Evolutionary conservation across 805 yeast genomes (phyloP).

Genomic region (Deakozyma indianensis): DNA sequence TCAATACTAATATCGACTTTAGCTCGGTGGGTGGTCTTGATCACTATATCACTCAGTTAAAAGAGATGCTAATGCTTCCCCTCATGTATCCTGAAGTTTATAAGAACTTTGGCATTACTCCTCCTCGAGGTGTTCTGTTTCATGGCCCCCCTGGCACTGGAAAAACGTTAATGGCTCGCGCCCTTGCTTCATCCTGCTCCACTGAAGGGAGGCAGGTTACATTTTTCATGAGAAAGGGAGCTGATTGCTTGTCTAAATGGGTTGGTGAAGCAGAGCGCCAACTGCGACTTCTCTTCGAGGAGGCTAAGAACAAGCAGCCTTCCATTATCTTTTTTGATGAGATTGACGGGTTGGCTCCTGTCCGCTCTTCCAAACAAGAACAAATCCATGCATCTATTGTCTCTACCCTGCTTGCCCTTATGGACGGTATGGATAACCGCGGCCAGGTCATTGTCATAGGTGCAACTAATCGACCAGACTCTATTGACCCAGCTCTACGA

Average conservation of each 20-base stretch:
- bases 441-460: slow-evolving; percentile 98
- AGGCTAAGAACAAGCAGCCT: slow-evolving; percentile 92
- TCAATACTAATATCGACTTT: slow-evolving; percentile 74
- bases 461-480: slow-evolving; percentile 95
- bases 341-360: slow-evolving; percentile 97
- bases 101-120: slow-evolving; percentile 77
- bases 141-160: slow-evolving; percentile 99
- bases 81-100: slow-evolving; percentile 86
- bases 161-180: slow-evolving; percentile 95
- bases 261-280: slow-evolving; percentile 99
- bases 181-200: slow-evolving; percentile 89
- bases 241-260: slow-evolving; percentile 95
- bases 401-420: slow-evolving; percentile 81
- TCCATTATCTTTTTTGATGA: slow-evolving; percentile 94
- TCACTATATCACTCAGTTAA: slow-evolving; percentile 77
- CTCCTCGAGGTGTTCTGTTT: slow-evolving; percentile 93
- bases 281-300: slow-evolving; percentile 78
- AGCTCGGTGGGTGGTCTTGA: slow-evolving; percentile 84
- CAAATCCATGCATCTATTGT: slow-evolving; percentile 97
- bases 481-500: slow-evolving; percentile 94
- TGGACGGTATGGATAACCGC: slow-evolving; percentile 99
- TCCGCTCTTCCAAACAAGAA: slow-evolving; percentile 91
- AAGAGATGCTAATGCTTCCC: slow-evolving; percentile 94
- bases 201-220: slow-evolving; percentile 76
- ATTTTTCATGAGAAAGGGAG: slow-evolving; percentile 96